These are phyloP conservation scores for Coemansia sp. DNA, from an alignment of 192 early-diverging fungal species.

Conservation along the genomic window DNA sequence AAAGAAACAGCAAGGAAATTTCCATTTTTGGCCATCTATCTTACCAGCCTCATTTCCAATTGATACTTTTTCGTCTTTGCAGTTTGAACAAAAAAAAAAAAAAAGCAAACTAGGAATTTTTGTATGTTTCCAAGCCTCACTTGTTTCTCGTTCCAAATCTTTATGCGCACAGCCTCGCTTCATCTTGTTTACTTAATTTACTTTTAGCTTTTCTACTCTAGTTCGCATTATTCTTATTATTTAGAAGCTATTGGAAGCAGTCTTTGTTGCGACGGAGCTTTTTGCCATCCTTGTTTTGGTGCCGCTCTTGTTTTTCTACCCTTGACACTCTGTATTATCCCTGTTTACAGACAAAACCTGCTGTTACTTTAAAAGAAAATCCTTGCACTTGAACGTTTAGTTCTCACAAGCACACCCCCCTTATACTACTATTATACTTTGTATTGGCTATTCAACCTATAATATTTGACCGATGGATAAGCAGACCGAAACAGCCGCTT, in stretches of 20 bases:
- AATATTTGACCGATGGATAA: constrained; percentile 1
- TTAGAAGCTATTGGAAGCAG: neutral
- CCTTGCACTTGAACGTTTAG: neutral
- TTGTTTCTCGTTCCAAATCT: neutral
- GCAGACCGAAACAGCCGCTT: neutral
- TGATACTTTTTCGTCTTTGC: neutral
- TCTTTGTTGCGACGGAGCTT: neutral
- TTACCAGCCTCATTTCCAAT: neutral
- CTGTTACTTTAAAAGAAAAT: neutral
- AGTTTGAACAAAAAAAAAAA: neutral
- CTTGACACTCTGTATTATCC: neutral
- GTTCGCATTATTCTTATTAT: neutral
- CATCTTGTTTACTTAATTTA: neutral
- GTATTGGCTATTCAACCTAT: neutral
- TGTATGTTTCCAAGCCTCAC: constrained; percentile 2
- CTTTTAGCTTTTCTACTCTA: neutral
- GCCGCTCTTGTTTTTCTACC: neutral
- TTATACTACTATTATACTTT: neutral
- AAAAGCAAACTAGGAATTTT: neutral
- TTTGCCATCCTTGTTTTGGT: neutral
- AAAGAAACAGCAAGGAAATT: neutral
- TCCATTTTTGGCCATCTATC: neutral
- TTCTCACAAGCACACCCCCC: neutral
- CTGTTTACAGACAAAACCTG: neutral
- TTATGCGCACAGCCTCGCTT: constrained; percentile 8